These are phyloP conservation scores for Cryptomeria japonica DNA, from an alignment of 75 land plant species.

Conservation along the genomic window DNA sequence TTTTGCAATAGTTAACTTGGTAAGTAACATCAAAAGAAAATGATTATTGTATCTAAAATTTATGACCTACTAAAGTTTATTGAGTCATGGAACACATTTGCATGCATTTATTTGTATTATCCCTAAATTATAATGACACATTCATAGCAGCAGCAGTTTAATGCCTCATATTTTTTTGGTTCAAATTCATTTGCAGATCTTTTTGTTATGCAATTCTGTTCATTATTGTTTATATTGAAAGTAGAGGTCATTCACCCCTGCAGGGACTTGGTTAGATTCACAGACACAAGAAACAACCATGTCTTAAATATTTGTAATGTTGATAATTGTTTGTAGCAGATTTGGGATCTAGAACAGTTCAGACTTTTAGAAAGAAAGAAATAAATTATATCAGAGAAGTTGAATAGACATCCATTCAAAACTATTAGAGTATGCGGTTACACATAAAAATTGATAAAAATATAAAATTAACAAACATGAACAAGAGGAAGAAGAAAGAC, in stretches of 20 bases:
- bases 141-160: not conserved
- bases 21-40: not conserved
- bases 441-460: too few species aligned
- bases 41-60: not conserved
- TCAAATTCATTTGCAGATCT: not conserved
- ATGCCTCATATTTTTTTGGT: not conserved
- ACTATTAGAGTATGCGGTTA: too few species aligned
- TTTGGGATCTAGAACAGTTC: too few species aligned
- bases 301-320: not conserved
- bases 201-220: not conserved
- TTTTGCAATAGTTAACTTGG: not conserved
- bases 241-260: not conserved
- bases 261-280: not conserved
- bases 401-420: too few species aligned
- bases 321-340: not conserved
- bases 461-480: too few species aligned
- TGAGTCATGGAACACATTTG: not conserved
- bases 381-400: too few species aligned
- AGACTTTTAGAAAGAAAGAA: too few species aligned
- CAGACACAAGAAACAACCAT: not conserved
- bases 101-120: not conserved
- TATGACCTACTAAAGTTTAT: too few species aligned
- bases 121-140: not conserved
- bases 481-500: too few species aligned
- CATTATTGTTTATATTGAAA: not conserved